Conservation (phyloP, 352 stramenopile genomes). For the Globisporangium carolinianum region DNA sequence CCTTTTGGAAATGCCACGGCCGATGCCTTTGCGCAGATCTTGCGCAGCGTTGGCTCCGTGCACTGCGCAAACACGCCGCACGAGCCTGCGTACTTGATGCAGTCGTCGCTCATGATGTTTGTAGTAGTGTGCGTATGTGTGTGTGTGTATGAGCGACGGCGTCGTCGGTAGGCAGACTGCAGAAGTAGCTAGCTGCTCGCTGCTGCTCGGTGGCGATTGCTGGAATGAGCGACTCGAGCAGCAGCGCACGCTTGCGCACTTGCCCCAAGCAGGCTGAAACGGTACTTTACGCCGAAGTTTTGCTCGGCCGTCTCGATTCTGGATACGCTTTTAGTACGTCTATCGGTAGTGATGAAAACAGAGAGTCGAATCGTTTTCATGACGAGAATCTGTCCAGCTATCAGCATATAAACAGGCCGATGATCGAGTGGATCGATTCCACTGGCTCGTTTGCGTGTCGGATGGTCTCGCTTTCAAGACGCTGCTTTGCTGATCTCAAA, state of each 20-base stretch:
- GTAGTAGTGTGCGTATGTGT: background rate
- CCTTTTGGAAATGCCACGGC: constrained; percentile 68
- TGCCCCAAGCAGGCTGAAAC: too few relatives aligned
- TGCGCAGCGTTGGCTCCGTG: constrained; percentile 72
- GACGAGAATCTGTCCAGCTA: background rate
- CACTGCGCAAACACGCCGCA: constrained; percentile 80
- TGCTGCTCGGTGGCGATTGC: constrained; percentile 2
- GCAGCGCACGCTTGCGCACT: background rate
- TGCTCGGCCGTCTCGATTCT: too few relatives aligned
- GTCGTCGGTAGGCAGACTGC: too few relatives aligned
- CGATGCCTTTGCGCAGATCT: constrained; percentile 60
- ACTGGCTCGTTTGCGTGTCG: too few relatives aligned
- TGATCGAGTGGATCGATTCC: too few relatives aligned
- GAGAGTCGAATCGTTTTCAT: background rate
- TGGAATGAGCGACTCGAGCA: background rate
- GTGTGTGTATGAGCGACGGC: background rate
- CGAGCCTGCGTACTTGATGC: constrained; percentile 48
- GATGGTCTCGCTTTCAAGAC: too few relatives aligned
- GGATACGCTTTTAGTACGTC: background rate
- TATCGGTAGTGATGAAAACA: background rate
- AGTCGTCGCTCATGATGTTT: constrained; percentile 46
- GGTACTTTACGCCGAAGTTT: too few relatives aligned
- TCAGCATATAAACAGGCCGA: background rate
- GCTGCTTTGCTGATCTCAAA: too few relatives aligned
- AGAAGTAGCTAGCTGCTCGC: constrained; percentile 1